Percentiles rank a stretch among this genome's conserved stretches.
Conservation (phyloP, 73 alveolate species). For the Blepharisma japonicum region DNA sequence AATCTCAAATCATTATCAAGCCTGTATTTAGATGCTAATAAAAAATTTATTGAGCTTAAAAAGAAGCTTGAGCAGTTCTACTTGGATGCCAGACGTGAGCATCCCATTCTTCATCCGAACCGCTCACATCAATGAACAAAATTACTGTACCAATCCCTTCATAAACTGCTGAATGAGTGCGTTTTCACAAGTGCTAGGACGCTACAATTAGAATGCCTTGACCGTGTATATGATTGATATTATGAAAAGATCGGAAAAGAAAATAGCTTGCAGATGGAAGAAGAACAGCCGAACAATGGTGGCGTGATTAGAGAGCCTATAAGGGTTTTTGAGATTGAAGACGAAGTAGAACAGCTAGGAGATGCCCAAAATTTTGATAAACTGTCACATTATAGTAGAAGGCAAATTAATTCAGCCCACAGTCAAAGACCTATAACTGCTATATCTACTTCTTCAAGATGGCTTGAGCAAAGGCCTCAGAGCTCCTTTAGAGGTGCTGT, state of each 20-base stretch:
- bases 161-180: conserved; percentile 9
- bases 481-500: not conserved
- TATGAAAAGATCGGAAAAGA: conserved; percentile 1
- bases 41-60: conserved; percentile 17
- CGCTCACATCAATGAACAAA: conserved; percentile 1
- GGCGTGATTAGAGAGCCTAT: too few relatives aligned
- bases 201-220: conserved; percentile 11
- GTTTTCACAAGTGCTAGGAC: not conserved
- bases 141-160: conserved; percentile 5
- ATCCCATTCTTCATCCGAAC: conserved; percentile 6
- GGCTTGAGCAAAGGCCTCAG: not conserved
- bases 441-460: not conserved
- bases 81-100: conserved; percentile 20
- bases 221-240: conserved; percentile 12
- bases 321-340: too few relatives aligned
- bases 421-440: conserved; percentile 20
- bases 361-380: not conserved
- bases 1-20: not conserved
- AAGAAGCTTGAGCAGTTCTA: conserved; percentile 7
- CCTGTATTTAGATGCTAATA: conserved; percentile 5
- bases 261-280: not conserved
- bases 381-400: not conserved
- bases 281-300: not conserved
- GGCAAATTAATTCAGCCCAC: not conserved
- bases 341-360: too few relatives aligned